Percentiles rank a stretch among this genome's conserved stretches.
Conservation (phyloP, 495 filamentous ascomycete species). For the Niebla homalea region DNA sequence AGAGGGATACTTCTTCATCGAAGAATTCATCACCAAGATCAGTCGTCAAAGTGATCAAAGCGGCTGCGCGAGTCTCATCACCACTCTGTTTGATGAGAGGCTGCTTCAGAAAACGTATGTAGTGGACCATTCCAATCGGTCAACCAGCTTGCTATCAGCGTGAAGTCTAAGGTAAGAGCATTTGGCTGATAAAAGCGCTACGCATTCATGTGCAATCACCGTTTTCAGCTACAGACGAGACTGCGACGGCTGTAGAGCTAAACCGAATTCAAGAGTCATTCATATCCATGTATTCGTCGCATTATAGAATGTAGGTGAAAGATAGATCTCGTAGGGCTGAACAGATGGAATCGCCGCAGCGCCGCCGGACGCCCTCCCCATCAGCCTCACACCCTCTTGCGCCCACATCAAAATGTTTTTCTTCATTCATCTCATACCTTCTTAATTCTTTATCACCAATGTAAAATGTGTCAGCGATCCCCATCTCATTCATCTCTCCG, state of each 20-base stretch:
- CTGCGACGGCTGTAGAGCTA: too few species aligned
- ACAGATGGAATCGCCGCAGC: not conserved
- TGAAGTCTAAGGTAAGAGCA: not conserved
- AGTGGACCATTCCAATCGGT: constrained; percentile 36
- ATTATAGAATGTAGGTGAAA: too few species aligned
- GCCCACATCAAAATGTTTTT: not conserved
- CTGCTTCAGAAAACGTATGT: constrained; percentile 62
- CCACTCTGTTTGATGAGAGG: constrained; percentile 34
- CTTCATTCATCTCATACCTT: not conserved
- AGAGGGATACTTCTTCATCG: constrained; percentile 41
- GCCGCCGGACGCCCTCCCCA: not conserved
- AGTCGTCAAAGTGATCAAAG: constrained; percentile 71
- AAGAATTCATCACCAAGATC: constrained; percentile 83
- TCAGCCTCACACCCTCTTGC: not conserved
- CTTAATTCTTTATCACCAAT: too few species aligned
- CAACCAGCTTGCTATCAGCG: not conserved
- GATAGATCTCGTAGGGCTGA: not conserved
- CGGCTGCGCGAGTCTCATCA: constrained; percentile 27
- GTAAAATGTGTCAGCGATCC: too few species aligned
- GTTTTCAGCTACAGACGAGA: too few species aligned
- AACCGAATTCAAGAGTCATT: too few species aligned
- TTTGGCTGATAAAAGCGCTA: not conserved
- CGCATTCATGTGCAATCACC: not conserved
- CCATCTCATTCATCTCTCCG: not conserved
- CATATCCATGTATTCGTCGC: too few species aligned